A percentile compares a stretch with the other conserved stretches of the same genome.
phyloP scores from a whole-genome alignment of 495 filamentous ascomycete genomes.

The Sphaerosporella brunnea region DNA sequence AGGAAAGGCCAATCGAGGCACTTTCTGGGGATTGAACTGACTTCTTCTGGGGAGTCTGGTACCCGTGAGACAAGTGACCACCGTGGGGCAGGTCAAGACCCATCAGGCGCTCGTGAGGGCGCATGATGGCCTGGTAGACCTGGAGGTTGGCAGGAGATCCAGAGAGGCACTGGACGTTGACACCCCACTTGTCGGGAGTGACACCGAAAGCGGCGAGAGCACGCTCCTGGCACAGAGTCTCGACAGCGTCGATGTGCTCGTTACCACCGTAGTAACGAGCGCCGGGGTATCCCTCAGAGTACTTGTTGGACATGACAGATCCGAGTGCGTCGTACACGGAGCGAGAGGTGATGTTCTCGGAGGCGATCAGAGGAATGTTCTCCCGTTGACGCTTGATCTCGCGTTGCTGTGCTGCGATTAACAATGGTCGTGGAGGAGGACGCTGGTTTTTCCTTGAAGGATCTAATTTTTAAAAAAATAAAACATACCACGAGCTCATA shows the following conservation, averaged over 20 bases:
- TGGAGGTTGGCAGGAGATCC: conserved; percentile 92
- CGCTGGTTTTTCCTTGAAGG: too few relatives aligned
- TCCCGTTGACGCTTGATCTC: conserved; percentile 96
- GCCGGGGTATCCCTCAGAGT: conserved; percentile 96
- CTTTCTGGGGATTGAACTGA: too few relatives aligned
- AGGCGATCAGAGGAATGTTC: conserved; percentile 95
- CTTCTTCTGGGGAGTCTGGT: conserved; percentile 87
- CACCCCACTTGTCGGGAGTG: conserved; percentile 80
- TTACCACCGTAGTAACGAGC: conserved; percentile 99
- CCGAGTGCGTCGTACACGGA: conserved; percentile 80
- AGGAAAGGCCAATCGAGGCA: conserved; percentile 10
- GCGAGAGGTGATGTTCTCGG: conserved; percentile 76
- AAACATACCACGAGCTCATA: conserved; percentile 78
- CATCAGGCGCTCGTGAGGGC: conserved; percentile 90
- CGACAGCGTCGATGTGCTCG: conserved; percentile 92
- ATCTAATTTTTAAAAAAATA: too few relatives aligned
- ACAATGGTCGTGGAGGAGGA: too few relatives aligned
- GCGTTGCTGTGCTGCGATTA: conserved; percentile 61
- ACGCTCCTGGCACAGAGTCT: conserved; percentile 88
- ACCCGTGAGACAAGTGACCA: conserved; percentile 94
- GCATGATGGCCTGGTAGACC: conserved; percentile 98
- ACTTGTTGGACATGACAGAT: conserved; percentile 94
- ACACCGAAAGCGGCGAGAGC: conserved; percentile 83
- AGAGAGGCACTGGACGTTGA: conserved; percentile 92
- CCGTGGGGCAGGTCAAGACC: conserved; percentile 94